Evolutionary conservation across 2,329 filamentous ascomycete species (phyloP).

Genomic region (Pseudogymnoascus sp.): DNA sequence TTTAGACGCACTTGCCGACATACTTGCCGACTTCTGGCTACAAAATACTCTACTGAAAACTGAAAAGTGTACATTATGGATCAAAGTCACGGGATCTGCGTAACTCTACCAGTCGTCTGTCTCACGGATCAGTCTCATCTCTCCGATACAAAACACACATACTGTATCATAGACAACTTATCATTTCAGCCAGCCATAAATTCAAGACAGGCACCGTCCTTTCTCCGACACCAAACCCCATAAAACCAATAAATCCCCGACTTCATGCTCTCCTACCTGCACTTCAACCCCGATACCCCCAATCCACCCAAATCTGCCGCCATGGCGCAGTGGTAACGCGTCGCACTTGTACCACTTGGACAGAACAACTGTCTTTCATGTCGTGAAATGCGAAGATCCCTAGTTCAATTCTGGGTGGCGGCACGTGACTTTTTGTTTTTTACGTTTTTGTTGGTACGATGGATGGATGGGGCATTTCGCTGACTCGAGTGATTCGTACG

Average conservation of each 20-base stretch:
- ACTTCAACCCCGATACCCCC: not conserved
- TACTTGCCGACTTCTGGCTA: not conserved
- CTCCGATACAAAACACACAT: not conserved
- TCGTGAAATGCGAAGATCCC: conserved; percentile 6
- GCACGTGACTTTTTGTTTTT: not conserved
- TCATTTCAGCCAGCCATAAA: too few species aligned
- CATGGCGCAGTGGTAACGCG: conserved; percentile 9
- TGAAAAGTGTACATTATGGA: not conserved
- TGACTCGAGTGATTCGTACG: not conserved
- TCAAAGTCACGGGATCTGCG: not conserved
- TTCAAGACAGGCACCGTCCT: too few species aligned
- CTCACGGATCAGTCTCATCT: not conserved
- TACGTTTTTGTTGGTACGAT: not conserved
- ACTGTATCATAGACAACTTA: not conserved
- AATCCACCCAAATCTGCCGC: not conserved
- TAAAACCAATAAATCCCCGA: not conserved
- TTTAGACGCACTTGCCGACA: not conserved
- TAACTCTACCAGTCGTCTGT: not conserved
- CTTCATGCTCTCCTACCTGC: not conserved
- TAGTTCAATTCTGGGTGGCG: conserved; percentile 8
- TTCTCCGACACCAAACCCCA: too few species aligned
- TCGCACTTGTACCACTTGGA: conserved; percentile 9
- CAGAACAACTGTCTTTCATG: conserved; percentile 6
- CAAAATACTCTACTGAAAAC: too few species aligned
- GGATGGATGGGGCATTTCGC: too few species aligned